Percentiles rank a stretch among this genome's conserved stretches.
Evolutionary conservation across 2,329 filamentous ascomycete genomes (phyloP).

Genomic region (Lecanoromycetidae sp.): DNA sequence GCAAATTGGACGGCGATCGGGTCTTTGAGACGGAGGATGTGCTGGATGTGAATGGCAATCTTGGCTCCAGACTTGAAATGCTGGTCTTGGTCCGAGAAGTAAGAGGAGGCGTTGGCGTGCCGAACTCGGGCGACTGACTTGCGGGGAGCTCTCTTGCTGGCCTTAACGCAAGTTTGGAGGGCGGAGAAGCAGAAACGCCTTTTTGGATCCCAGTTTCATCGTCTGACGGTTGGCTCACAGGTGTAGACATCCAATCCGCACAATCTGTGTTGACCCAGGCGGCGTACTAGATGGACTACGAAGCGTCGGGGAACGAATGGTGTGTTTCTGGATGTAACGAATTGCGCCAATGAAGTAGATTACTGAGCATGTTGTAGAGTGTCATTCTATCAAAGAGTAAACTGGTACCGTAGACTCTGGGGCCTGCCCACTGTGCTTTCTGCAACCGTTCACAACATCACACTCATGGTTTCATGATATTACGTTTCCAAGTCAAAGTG

Average conservation of each 20-base stretch:
- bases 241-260: neutral
- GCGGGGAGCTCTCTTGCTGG: slow-evolving; percentile 2
- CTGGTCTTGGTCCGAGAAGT: neutral
- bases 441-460: neutral
- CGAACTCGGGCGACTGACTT: neutral
- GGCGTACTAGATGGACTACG: neutral
- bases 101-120: neutral
- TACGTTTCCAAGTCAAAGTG: no score
- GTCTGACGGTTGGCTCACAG: slow-evolving; percentile 4
- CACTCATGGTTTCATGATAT: no score
- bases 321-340: neutral
- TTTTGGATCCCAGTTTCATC: slow-evolving; percentile 1
- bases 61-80: neutral
- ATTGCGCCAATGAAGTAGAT: neutral
- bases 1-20: neutral
- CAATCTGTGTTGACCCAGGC: neutral
- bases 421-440: no score
- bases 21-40: neutral
- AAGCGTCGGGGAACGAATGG: no score
- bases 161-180: neutral
- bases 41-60: neutral
- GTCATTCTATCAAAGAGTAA: neutral
- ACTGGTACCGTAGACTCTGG: neutral
- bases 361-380: neutral
- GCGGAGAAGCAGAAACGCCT: neutral